These are phyloP conservation scores for Monosporascus sp. DNA, from an alignment of 2,329 filamentous ascomycete species.

Conservation along the genomic window DNA sequence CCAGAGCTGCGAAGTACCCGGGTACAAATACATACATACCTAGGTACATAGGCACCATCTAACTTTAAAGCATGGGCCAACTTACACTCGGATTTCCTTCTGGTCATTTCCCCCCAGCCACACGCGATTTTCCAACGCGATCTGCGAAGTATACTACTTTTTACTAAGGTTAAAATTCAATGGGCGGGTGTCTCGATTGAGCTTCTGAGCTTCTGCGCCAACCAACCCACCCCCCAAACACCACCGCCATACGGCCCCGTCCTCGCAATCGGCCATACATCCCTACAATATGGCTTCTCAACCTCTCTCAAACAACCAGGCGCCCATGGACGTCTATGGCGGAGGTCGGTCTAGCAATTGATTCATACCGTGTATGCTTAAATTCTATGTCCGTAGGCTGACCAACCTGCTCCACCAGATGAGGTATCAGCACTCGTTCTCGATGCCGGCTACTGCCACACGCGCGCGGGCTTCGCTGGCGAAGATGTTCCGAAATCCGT, in stretches of 20 bases:
- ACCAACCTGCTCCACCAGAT: constrained; percentile 50
- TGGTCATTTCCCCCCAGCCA: neutral
- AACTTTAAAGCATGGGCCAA: too few relatives aligned
- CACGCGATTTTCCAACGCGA: constrained; percentile 6
- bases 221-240: neutral
- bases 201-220: neutral
- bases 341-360: constrained; percentile 17
- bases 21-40: too few relatives aligned
- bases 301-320: constrained; percentile 22
- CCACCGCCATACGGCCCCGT: constrained; percentile 1
- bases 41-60: neutral
- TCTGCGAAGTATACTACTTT: constrained; percentile 1
- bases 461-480: constrained; percentile 92
- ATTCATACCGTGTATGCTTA: too few relatives aligned
- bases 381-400: neutral
- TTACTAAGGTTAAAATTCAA: neutral
- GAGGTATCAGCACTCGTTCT: constrained; percentile 96
- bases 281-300: constrained; percentile 19
- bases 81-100: too few relatives aligned
- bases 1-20: neutral
- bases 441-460: constrained; percentile 86
- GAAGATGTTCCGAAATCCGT: constrained; percentile 96
- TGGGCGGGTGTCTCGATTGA: too few relatives aligned
- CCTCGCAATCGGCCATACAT: constrained; percentile 1
- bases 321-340: constrained; percentile 26